Base-by-base conservation (phyloP, 352 stramenopile species). In the Phytopythium cucurbitacearum region DNA sequence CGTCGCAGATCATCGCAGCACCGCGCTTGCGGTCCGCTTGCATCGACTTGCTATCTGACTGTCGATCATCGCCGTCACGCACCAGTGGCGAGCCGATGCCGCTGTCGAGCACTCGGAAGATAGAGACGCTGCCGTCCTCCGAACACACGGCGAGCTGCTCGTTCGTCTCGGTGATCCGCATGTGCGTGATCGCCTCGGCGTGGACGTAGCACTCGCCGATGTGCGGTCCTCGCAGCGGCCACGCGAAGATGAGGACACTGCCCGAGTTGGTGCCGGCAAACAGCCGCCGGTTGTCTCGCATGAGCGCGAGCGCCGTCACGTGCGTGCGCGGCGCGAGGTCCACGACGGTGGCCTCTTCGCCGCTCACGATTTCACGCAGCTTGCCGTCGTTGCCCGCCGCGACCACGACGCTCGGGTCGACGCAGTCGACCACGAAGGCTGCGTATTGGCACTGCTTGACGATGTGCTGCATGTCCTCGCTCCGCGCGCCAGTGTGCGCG, bases 391-490 rank as follows among this genome's bases (percentile, higher is more conserved):
- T 88, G 7, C 82, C 82, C 3, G 68, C 67, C 0, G 65, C 79
- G 28, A 84, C 82, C 2, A 80, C 72, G 21, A 81, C 39, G 32
- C 69, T 82, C 5, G 67, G 58, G 46, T 89, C 76, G 15, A 61
- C 46, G 21, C 69, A 53, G 43, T 91, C 83, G 3, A 84, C 67
- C 3, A 71, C 73, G 10, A 89, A 59, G 6, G 76, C 61, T 34
- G 77, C 55, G 43, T 91, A 89, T 51, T 91, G 81, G 28, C 78
- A 89, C 12, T 91, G 80, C 57, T 93, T 93, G 33, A 85, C 71
- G 5, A 89, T 61, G 39, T 89, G 75, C 39, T 89, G 79, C 53
- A 87, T 78, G 9, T 90, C 80, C 48, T 93, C 83, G 43, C 76
- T 82, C 21, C 83, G 74, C n/a, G 45, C 64, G 3, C 83, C 82